Evolutionary conservation across 306 rosid genomes (phyloP).

Genomic region (Astragalus membranaceus): DNA sequence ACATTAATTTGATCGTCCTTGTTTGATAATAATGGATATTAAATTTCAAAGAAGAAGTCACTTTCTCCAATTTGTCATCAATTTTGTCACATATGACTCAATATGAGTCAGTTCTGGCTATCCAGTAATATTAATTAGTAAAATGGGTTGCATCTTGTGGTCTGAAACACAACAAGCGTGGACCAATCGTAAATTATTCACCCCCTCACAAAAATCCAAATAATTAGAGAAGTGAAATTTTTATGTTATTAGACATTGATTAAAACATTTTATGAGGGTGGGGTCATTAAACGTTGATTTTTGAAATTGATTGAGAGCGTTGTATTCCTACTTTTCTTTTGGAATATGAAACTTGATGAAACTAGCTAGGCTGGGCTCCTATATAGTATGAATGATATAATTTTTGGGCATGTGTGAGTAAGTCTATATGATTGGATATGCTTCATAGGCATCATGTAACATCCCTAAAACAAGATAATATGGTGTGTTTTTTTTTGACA

Average conservation of each 20-base stretch:
- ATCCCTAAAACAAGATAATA: too few relatives aligned
- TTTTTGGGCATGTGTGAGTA: background rate
- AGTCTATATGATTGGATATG: background rate
- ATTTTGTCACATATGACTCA: conserved; percentile 26
- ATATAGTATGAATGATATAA: background rate
- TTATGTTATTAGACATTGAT: background rate
- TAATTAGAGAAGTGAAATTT: background rate
- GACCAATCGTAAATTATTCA: conserved; percentile 20
- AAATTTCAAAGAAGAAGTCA: background rate
- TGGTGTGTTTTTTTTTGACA: too few relatives aligned
- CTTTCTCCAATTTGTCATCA: conserved; percentile 22
- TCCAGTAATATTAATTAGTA: conserved; percentile 20
- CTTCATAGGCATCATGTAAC: too few relatives aligned
- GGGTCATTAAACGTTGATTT: conserved; percentile 22
- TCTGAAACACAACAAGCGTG: background rate
- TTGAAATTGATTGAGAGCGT: conserved; percentile 9
- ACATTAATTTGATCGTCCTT: conserved; percentile 24
- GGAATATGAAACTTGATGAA: background rate
- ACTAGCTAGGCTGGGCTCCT: background rate
- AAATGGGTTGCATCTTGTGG: conserved; percentile 28
- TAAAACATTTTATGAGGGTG: background rate
- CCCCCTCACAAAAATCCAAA: background rate
- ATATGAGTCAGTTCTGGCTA: background rate
- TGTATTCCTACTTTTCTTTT: background rate
- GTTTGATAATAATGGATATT: background rate